These are phyloP conservation scores for Potentilla sterilis DNA, from an alignment of 306 rosid species.

Conservation along the genomic window DNA sequence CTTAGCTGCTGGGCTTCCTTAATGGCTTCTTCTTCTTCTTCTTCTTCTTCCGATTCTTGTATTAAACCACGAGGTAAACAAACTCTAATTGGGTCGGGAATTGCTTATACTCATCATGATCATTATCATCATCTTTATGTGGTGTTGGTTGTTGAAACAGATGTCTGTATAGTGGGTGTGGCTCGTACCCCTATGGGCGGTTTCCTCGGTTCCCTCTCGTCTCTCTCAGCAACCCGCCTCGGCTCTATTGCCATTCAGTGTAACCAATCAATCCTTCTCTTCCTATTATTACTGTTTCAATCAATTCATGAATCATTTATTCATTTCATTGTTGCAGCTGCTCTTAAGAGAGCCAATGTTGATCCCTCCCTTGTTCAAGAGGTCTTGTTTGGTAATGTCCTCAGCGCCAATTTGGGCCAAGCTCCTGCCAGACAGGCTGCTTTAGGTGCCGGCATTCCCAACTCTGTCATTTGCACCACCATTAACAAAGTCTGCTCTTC, in stretches of 20 bases:
- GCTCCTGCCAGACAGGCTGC: constrained; percentile 98
- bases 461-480: constrained; percentile 83
- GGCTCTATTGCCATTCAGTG: constrained; percentile 71
- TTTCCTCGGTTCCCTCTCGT: constrained; percentile 75
- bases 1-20: background rate
- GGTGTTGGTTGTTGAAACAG: constrained; percentile 32
- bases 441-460: constrained; percentile 78
- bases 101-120: background rate
- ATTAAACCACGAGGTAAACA: constrained; percentile 68
- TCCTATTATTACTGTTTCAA: too few species aligned
- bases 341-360: constrained; percentile 75
- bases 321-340: constrained; percentile 38
- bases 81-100: background rate
- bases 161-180: constrained; percentile 92
- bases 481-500: constrained; percentile 89
- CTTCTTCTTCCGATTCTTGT: constrained; percentile 36
- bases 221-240: constrained; percentile 80
- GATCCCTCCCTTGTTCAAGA: constrained; percentile 89
- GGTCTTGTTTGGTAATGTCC: constrained; percentile 91
- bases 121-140: background rate
- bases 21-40: constrained; percentile 48
- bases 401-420: constrained; percentile 91
- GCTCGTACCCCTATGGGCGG: constrained; percentile 89
- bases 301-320: background rate
- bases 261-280: constrained; percentile 17